Base-by-base conservation (phyloP, 306 rosid species). In the Senna tora region DNA sequence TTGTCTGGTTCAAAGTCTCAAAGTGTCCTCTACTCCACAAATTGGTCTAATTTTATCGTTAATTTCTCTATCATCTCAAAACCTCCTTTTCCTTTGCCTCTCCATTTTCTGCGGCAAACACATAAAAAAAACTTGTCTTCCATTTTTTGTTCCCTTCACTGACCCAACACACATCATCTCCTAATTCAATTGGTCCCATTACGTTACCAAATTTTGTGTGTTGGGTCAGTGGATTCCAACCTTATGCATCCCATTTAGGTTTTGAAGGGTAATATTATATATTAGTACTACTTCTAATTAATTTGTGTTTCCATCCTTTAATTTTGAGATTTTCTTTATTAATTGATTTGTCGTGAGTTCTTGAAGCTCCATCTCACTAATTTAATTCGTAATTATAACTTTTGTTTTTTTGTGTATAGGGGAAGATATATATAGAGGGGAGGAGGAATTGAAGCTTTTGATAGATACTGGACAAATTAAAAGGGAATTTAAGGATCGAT, bases 31-130 rank as follows among this genome's bases (percentile, higher is more conserved):
- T 25, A 17, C 57, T 74, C 81, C 85, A 50, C 75, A 73, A 69
- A 34, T 77, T 45, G 68, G 72, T 57, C 33, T 33, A 61, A 52
- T 49, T 59, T 45, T 45, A 50, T 61, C 22, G 5, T 75, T 38
- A 41, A 41, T 7, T 1, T 36, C 7, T 34, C 20, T 68, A 36
- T 50, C 61, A 41, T 15, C 30, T 32, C 54, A 42, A 57, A 75
- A 72, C 57, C 39, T 58, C 4, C 20, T 36, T 32, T 8, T 68
- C 83, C 20, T 69, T 41, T 52, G 71, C 16, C 9, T 67, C 60
- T 76, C 86, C 86, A 82, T 46, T 52, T 67, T 75, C 11, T 84
- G 61, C 82, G 91, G 84, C 8, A 55, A 78, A 74, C 66, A 78
- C 85, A 60, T 71, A 80, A 58, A 63, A 34, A 60, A 59, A 34